Conservation (phyloP, 2,329 filamentous ascomycete genomes). For the Mycosphaerella sp. region DNA sequence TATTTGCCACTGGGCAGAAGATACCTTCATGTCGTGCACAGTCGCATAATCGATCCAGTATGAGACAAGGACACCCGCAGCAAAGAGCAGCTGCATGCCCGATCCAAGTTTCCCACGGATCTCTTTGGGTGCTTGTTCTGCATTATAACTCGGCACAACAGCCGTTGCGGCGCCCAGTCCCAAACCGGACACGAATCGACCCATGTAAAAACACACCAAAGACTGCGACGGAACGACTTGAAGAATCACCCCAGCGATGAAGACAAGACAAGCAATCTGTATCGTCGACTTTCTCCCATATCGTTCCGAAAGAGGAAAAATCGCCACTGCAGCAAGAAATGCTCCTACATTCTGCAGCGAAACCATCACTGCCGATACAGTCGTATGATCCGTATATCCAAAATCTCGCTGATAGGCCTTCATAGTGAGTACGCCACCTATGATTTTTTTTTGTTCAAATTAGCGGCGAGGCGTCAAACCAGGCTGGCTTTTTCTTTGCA, state of each 20-base stretch:
- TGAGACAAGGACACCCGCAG: slow-evolving; percentile 44
- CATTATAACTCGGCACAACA: slow-evolving; percentile 38
- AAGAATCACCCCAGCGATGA: slow-evolving; percentile 39
- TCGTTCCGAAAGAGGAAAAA: slow-evolving; percentile 45
- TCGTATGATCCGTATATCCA: slow-evolving; percentile 25
- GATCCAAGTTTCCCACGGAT: slow-evolving; percentile 45
- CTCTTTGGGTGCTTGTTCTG: slow-evolving; percentile 41
- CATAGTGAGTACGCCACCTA: slow-evolving; percentile 29
- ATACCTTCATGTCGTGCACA: slow-evolving; percentile 31
- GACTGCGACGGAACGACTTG: slow-evolving; percentile 45
- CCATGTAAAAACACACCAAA: slow-evolving; percentile 42
- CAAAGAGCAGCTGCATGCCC: slow-evolving; percentile 49
- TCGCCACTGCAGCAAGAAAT: slow-evolving; percentile 46
- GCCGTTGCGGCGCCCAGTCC: slow-evolving; percentile 46
- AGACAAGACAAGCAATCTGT: slow-evolving; percentile 40
- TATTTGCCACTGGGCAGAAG: slow-evolving; percentile 49
- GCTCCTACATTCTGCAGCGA: slow-evolving; percentile 49
- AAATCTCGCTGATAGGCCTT: slow-evolving; percentile 26
- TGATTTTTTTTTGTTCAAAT: too few relatives aligned
- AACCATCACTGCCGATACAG: slow-evolving; percentile 39
- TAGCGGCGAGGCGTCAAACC: too few relatives aligned
- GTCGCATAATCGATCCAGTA: slow-evolving; percentile 52
- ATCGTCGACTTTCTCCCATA: slow-evolving; percentile 43
- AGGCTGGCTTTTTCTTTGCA: too few relatives aligned
- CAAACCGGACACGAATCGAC: slow-evolving; percentile 44